Percentiles rank a stretch among this genome's conserved stretches.
phyloP scores from a whole-genome alignment of 768 basidiomycete genomes.

The Mrakia gelida region DNA sequence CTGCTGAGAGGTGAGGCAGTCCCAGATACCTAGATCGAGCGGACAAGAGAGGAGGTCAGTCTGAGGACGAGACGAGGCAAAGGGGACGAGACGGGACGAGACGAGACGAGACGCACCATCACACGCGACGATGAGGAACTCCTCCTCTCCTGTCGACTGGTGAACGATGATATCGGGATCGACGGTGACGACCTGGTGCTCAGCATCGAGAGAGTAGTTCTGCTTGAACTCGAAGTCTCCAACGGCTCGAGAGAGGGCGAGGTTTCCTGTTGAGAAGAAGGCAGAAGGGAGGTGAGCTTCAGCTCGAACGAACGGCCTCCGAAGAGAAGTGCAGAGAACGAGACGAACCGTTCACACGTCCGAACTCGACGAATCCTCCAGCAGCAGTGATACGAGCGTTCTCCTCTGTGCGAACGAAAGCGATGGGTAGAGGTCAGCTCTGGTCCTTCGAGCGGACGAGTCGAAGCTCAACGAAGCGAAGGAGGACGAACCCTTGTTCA shows the following conservation, averaged over 20 bases:
- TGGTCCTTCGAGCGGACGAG: slow-evolving; percentile 3
- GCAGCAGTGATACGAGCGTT: slow-evolving; percentile 78
- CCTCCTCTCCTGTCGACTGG: slow-evolving; percentile 78
- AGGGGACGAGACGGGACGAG: not conserved
- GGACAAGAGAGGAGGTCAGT: not conserved
- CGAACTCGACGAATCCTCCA: slow-evolving; percentile 93
- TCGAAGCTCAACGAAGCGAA: slow-evolving; percentile 37
- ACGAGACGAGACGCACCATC: slow-evolving; percentile 61
- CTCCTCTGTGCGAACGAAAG: slow-evolving; percentile 54
- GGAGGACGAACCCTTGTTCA: slow-evolving; percentile 59
- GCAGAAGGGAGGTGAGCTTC: not conserved
- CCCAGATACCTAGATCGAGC: slow-evolving; percentile 81
- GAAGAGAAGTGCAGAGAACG: slow-evolving; percentile 34
- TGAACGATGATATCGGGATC: slow-evolving; percentile 87
- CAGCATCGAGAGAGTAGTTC: slow-evolving; percentile 70
- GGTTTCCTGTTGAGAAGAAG: slow-evolving; percentile 61
- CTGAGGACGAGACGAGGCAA: not conserved
- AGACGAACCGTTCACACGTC: slow-evolving; percentile 82
- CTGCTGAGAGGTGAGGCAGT: slow-evolving; percentile 89
- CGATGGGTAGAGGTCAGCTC: slow-evolving; percentile 31
- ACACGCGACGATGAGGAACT: slow-evolving; percentile 93
- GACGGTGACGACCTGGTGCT: slow-evolving; percentile 89
- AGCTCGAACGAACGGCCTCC: not conserved
- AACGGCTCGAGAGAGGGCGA: slow-evolving; percentile 87
- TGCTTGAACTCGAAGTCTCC: slow-evolving; percentile 99